A percentile compares a stretch with the other conserved stretches of the same genome.
These are phyloP conservation scores for Diacronema lutheri DNA, from an alignment of 78 protist species.

Conservation along the genomic window DNA sequence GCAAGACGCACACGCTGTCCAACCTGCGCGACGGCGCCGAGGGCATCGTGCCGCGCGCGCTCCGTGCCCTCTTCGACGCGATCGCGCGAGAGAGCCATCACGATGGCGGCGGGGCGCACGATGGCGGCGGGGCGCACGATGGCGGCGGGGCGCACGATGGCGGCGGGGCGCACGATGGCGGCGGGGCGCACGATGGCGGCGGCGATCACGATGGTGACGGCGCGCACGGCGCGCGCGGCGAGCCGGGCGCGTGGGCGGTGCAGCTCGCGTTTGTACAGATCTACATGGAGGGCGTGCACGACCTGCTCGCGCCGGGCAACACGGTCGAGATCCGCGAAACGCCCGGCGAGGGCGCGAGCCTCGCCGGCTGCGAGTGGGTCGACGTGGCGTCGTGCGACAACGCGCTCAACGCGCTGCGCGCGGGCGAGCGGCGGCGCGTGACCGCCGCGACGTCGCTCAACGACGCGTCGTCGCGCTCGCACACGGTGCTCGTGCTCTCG, in stretches of 20 bases:
- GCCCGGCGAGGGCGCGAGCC: background rate
- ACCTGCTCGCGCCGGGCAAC: conserved; percentile 3
- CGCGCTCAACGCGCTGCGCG: background rate
- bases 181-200: no score
- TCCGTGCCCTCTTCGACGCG: background rate
- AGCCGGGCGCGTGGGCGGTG: no score
- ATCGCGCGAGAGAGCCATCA: no score
- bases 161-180: no score
- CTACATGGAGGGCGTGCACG: conserved; percentile 18
- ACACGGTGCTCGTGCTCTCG: conserved; percentile 3
- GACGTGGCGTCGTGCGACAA: background rate
- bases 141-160: no score
- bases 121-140: no score
- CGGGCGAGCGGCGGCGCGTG: background rate
- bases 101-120: no score
- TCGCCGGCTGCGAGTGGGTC: background rate
- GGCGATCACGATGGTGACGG: no score
- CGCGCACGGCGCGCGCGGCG: no score
- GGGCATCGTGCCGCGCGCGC: background rate
- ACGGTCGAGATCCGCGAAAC: background rate
- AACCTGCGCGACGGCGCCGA: background rate
- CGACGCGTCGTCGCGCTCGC: conserved; percentile 11
- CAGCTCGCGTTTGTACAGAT: conserved; percentile 18
- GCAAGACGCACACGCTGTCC: no score
- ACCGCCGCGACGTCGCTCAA: background rate